Evolutionary conservation across 768 basidiomycete genomes (phyloP).

Genomic region (Serendipita vermifera): DNA sequence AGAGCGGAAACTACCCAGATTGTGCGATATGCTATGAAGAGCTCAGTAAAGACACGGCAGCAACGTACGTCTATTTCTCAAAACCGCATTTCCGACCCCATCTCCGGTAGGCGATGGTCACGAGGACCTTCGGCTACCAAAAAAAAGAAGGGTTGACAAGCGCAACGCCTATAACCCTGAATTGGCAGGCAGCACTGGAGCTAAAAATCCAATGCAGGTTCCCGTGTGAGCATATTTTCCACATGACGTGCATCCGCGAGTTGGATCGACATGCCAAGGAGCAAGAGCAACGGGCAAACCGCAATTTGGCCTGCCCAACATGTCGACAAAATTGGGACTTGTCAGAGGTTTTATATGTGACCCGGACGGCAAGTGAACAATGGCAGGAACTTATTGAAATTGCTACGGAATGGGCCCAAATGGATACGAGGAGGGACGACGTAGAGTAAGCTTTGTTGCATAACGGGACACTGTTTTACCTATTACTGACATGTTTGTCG

Average conservation of each 20-base stretch:
- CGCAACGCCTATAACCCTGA: neutral
- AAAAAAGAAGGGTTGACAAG: neutral
- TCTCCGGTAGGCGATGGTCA: no score
- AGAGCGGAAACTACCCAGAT: neutral
- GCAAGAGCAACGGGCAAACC: neutral
- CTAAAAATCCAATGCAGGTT: no score
- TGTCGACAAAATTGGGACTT: neutral
- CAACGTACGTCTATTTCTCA: neutral
- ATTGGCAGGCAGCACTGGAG: no score
- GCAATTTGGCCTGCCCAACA: neutral
- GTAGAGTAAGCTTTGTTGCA: conserved; percentile 7
- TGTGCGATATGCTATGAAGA: neutral
- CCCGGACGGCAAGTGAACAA: neutral
- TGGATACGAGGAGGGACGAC: neutral
- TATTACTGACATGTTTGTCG: no score
- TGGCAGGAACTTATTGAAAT: neutral
- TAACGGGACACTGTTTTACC: no score
- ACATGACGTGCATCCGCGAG: neutral
- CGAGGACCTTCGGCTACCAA: no score
- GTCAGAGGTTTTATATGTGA: neutral
- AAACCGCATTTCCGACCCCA: no score
- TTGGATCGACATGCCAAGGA: neutral
- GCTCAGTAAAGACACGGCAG: neutral
- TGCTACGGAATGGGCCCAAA: neutral
- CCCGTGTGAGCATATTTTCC: conserved; percentile 2